Evolutionary conservation across 164 flowering plant species (phyloP).

Genomic region (Cinnamomum chago): DNA sequence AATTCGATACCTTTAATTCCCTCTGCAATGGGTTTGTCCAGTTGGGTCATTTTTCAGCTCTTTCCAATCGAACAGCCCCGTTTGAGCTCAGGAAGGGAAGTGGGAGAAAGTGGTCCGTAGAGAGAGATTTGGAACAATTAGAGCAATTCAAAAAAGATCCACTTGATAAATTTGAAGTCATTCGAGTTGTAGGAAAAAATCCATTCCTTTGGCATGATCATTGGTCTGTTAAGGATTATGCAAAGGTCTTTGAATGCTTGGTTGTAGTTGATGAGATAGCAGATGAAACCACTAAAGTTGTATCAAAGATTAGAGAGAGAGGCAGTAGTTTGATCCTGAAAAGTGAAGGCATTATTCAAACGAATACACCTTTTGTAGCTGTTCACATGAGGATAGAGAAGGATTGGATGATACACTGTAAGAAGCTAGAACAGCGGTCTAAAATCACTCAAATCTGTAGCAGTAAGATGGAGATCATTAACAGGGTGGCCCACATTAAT

Average conservation of each 20-base stretch:
- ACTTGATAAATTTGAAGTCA: conserved; percentile 45
- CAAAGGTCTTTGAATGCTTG: conserved; percentile 77
- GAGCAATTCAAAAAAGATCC: conserved; percentile 36
- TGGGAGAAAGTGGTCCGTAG: conserved; percentile 86
- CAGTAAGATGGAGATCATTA: conserved; percentile 73
- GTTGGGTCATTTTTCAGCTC: conserved; percentile 53
- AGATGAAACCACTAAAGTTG: conserved; percentile 65
- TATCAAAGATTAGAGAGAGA: conserved; percentile 58
- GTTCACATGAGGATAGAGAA: conserved; percentile 97
- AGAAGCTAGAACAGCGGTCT: conserved; percentile 69
- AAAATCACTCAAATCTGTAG: conserved; percentile 69
- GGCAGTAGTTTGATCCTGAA: conserved; percentile 22
- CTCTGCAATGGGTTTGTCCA: conserved; percentile 76
- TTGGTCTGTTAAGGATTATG: conserved; percentile 91
- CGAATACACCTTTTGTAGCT: conserved; percentile 55
- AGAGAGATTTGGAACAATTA: conserved; percentile 82
- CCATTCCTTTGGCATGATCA: conserved; percentile 98
- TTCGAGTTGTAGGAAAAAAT: conserved; percentile 75
- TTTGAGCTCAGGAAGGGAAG: conserved; percentile 73
- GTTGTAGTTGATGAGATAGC: conserved; percentile 72
- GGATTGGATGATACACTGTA: conserved; percentile 99
- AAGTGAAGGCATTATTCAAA: conserved; percentile 4
- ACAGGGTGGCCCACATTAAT: conserved; percentile 61
- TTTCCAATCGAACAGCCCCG: conserved; percentile 34
- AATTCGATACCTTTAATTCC: conserved; percentile 65